These are phyloP conservation scores for Pythium phragmiticola DNA, from an alignment of 352 stramenopile species.

Conservation along the genomic window DNA sequence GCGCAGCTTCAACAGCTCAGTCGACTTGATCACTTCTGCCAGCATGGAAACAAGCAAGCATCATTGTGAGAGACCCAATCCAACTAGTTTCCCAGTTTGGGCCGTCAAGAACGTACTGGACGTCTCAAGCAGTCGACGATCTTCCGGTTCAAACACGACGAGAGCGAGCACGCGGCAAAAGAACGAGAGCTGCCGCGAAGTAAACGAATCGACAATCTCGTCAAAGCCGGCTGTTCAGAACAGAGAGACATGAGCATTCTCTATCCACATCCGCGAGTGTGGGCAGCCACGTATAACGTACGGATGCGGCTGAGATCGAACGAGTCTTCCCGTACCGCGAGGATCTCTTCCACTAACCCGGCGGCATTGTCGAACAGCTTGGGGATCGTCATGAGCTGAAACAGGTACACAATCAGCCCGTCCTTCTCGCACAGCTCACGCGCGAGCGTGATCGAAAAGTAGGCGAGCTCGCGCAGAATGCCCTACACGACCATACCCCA, in stretches of 20 bases:
- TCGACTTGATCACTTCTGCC: conserved; percentile 91
- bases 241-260: background rate
- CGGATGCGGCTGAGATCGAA: conserved; percentile 79
- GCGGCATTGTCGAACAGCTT: conserved; percentile 91
- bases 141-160: conserved; percentile 95
- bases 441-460: conserved; percentile 69
- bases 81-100: background rate
- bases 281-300: conserved; percentile 31
- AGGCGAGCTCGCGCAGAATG: conserved; percentile 80
- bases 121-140: conserved; percentile 90
- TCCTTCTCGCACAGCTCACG: conserved; percentile 77
- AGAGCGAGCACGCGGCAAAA: conserved; percentile 96
- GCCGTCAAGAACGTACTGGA: conserved; percentile 50
- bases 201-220: conserved; percentile 85
- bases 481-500: conserved; percentile 21
- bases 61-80: conserved; percentile 12
- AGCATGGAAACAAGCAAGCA: conserved; percentile 4
- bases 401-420: conserved; percentile 91
- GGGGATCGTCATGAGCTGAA: conserved; percentile 89
- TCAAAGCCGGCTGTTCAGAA: conserved; percentile 83
- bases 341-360: conserved; percentile 91
- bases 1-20: conserved; percentile 90
- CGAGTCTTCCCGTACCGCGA: conserved; percentile 81
- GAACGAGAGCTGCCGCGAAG: conserved; percentile 91
- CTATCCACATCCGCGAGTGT: background rate